Base-by-base conservation (phyloP, 345 rosid species). In the Camelina neglecta region DNA sequence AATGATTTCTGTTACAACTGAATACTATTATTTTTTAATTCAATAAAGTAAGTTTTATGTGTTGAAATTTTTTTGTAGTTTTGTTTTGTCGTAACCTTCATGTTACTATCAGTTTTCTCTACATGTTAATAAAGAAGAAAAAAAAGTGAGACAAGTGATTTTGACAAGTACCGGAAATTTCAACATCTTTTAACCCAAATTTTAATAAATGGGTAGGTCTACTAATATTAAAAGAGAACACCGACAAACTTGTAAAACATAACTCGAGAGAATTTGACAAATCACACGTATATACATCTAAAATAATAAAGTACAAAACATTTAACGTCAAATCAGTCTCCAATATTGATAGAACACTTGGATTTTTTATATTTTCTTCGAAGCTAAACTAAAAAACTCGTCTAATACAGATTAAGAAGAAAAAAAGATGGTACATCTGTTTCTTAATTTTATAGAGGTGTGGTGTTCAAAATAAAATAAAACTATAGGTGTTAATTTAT, bases 131-230 rank as follows among this genome's bases (percentile, higher is more conserved):
- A 74, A 45, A 59, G 45, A 24, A 42, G 23, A 49, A 16, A 24
- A 35, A 39, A 44, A 44, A 44, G 63, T 29, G 24, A 35, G 51
- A 50, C 12, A 4, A 65, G 1, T 47, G 79, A 68, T 31, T 29
- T 15, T 51, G 74, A 68, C 79, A 75, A 49, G 63, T 75, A 68
- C 63, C 74, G 41, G 74, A 75, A 75, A 68, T 50, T 49, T 67
- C 49, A 67, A 75, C 36, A 67, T 67, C 67, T 67, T 67, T 72
- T 39, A 8, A 11, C 36, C 50, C 8, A 26, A 54, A 5, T 1
- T 47, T 13, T 6, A 16, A 15, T 65, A 7, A 35, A 35, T 6
- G 38, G 54, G 44, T 58, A 50, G 68, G 53, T 67, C 5, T n/a
- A 44, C 41, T 39, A 11, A 26, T 39, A 33, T 50, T 33, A 9